phyloP scores from a whole-genome alignment of 805 yeast species.

The Lachancea lanzarotensis region DNA sequence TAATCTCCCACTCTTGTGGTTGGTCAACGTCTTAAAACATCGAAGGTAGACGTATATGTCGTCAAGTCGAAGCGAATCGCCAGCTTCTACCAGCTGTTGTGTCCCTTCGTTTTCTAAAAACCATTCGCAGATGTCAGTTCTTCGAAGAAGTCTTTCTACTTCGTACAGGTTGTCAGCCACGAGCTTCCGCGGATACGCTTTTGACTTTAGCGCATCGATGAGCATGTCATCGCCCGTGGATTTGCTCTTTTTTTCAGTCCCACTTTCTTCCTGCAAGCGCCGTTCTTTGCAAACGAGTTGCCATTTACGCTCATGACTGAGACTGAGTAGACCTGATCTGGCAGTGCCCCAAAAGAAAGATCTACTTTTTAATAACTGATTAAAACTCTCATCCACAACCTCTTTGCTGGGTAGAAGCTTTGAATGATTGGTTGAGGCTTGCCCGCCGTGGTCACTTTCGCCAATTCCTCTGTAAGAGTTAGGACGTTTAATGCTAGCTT shows the following conservation, averaged over 20 bases:
- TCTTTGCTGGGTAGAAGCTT: constrained; percentile 16
- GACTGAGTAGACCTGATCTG: constrained; percentile 16
- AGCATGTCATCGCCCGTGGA: background rate
- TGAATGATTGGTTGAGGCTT: constrained; percentile 7
- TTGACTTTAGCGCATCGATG: constrained; percentile 1
- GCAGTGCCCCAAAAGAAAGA: constrained; percentile 26
- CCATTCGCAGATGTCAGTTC: constrained; percentile 12
- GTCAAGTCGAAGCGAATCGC: constrained; percentile 5
- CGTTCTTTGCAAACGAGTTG: constrained; percentile 22
- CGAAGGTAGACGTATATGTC: constrained; percentile 22
- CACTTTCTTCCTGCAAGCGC: background rate
- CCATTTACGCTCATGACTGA: constrained; percentile 27
- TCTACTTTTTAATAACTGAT: constrained; percentile 19
- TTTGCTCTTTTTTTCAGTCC: background rate
- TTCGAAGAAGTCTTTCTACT: constrained; percentile 25
- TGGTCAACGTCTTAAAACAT: constrained; percentile 25
- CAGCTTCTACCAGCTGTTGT: constrained; percentile 10
- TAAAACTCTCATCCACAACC: constrained; percentile 18
- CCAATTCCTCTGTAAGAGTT: background rate
- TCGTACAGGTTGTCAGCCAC: constrained; percentile 18
- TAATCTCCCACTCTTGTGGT: constrained; percentile 15
- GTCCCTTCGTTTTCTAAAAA: constrained; percentile 18
- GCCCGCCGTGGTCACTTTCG: background rate
- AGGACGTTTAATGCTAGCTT: background rate
- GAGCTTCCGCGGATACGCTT: constrained; percentile 5